Evolutionary conservation across 345 rosid genomes (phyloP).

Genomic region (Lumnitzera littorea): DNA sequence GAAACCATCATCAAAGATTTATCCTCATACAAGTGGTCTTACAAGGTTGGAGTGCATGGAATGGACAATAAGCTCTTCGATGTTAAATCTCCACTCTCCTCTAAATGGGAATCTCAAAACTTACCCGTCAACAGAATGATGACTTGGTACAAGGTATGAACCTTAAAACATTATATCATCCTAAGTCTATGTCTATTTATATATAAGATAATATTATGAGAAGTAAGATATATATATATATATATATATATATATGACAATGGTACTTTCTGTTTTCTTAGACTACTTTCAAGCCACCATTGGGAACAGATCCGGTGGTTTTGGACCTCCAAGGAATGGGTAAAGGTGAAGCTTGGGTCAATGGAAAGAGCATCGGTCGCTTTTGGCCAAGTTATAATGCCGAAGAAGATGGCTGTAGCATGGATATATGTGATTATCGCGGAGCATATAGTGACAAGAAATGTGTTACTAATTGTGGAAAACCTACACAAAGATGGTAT

Average conservation of each 20-base stretch:
- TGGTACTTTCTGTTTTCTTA: neutral
- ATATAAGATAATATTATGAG: neutral
- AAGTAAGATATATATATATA: too few relatives aligned
- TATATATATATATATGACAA: too few relatives aligned
- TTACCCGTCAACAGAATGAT: slow-evolving; percentile 17
- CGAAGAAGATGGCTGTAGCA: slow-evolving; percentile 20
- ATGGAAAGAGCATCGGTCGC: slow-evolving; percentile 38
- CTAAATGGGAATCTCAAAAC: slow-evolving; percentile 8
- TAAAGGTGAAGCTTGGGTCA: slow-evolving; percentile 48
- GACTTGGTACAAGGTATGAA: slow-evolving; percentile 43
- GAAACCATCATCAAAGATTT: slow-evolving; percentile 38
- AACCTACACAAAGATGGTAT: slow-evolving; percentile 37
- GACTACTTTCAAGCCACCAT: slow-evolving; percentile 32
- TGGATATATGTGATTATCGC: slow-evolving; percentile 22
- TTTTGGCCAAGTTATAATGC: slow-evolving; percentile 29
- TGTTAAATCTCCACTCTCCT: neutral
- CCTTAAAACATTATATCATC: neutral
- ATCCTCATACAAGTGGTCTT: slow-evolving; percentile 42
- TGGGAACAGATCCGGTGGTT: slow-evolving; percentile 30
- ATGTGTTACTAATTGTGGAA: slow-evolving; percentile 33
- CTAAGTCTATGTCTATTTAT: neutral
- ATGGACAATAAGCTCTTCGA: slow-evolving; percentile 8
- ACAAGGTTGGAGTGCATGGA: slow-evolving; percentile 45
- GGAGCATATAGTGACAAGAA: slow-evolving; percentile 18
- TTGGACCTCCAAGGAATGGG: slow-evolving; percentile 40